Percentiles rank a stretch among this genome's conserved stretches.
Evolutionary conservation across 163 green algal genomes (phyloP).

Genomic region (Chlamydomonas reinhardtii): DNA sequence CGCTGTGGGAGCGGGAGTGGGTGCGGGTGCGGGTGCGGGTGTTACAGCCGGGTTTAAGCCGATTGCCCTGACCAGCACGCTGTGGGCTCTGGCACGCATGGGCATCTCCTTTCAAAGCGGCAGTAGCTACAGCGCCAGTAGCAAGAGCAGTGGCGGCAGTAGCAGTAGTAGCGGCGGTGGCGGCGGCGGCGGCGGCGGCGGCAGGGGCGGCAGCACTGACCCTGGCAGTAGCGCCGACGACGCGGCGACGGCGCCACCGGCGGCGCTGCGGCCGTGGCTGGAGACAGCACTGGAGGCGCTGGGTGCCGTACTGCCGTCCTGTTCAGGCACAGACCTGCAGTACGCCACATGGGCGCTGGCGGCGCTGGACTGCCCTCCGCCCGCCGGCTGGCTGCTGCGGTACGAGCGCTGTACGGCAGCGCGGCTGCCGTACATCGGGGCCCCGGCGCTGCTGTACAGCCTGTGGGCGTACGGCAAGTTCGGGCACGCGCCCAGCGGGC

Average conservation of each 20-base stretch:
- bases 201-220: not conserved
- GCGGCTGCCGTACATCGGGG: constrained; percentile 7
- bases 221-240: not conserved
- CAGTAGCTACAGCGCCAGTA: not conserved
- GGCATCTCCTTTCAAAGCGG: not conserved
- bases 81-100: constrained; percentile 35
- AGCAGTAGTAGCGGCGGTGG: not conserved
- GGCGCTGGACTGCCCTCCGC: constrained; percentile 7
- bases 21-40: too few relatives aligned
- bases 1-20: too few relatives aligned
- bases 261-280: constrained; percentile 10
- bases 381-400: not conserved
- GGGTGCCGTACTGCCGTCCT: not conserved
- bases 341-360: constrained; percentile 18
- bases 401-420: constrained; percentile 5
- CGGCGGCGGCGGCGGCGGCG: not conserved
- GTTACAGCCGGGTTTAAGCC: not conserved
- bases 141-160: not conserved
- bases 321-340: constrained; percentile 9
- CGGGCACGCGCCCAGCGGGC: constrained; percentile 7
- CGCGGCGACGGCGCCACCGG: constrained; percentile 2
- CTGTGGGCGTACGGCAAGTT: constrained; percentile 33
- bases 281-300: constrained; percentile 13
- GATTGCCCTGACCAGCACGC: not conserved
- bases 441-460: constrained; percentile 20